Percentiles rank a stretch among this genome's conserved stretches.
Evolutionary conservation across 2,329 filamentous ascomycete species (phyloP).

Genomic region (Xylaria sp.): DNA sequence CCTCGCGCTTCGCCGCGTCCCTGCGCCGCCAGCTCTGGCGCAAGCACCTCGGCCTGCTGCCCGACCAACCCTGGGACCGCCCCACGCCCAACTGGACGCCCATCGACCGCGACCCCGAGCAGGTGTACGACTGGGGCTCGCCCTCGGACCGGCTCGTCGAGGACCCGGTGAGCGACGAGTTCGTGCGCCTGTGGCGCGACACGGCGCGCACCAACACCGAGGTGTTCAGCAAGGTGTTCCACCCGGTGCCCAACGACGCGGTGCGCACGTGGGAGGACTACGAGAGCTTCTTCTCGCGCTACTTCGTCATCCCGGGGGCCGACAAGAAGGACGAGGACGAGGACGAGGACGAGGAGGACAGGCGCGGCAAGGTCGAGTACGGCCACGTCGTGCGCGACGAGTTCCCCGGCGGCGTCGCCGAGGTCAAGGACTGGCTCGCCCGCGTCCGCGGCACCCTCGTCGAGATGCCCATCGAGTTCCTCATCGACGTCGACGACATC

Average conservation of each 20-base stretch:
- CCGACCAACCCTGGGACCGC: conserved; percentile 69
- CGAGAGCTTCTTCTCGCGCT: conserved; percentile 67
- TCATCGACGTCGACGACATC: conserved; percentile 80
- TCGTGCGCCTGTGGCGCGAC: conserved; percentile 71
- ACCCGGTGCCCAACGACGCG: conserved; percentile 70
- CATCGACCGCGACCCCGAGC: conserved; percentile 68
- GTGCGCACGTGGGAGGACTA: conserved; percentile 75
- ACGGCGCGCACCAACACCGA: conserved; percentile 80
- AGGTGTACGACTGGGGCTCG: conserved; percentile 74
- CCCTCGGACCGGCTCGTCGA: conserved; percentile 68
- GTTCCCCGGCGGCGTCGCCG: conserved; percentile 71
- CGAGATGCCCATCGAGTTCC: conserved; percentile 89
- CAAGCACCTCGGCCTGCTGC: conserved; percentile 85
- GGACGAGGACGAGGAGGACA: conserved; percentile 49
- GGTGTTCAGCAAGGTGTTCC: conserved; percentile 80
- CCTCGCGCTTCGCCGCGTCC: conserved; percentile 75
- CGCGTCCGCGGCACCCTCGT: conserved; percentile 72
- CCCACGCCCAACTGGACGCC: conserved; percentile 78
- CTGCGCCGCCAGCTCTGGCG: conserved; percentile 86
- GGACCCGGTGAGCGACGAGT: conserved; percentile 71
- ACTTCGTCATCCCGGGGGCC: conserved; percentile 63
- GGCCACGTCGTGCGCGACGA: conserved; percentile 85
- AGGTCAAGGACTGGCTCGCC: conserved; percentile 71
- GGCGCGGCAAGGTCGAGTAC: conserved; percentile 63
- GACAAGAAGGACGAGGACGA: conserved; percentile 46